Evolutionary conservation across 1,139 yeast species (phyloP), one percentile per base, ranked within the genome.

Genomic region (Zygosaccharomyces sapae): DNA sequence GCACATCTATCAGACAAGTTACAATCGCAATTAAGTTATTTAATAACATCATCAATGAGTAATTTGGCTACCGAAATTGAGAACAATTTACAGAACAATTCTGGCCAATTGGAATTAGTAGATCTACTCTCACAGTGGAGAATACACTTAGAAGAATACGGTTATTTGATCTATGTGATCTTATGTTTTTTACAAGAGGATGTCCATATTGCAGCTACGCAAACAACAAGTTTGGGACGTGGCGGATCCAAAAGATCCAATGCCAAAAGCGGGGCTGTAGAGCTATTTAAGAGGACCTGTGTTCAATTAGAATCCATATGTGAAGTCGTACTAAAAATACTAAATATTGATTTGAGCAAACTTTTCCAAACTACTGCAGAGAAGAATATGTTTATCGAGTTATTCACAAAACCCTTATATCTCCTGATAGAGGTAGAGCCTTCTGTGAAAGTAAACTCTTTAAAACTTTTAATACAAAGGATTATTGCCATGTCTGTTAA

Each of bases 351-450:
- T 44, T 65, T 86, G 25, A 68, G 75, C 7, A 75, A 77, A 51
- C 64, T 89, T 16, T 86, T 88, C 61, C 81, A 81, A 19, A 88
- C 96, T 0, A 81, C 95, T 0, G 87, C 95, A 0, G 96, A 88
- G 57, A 75, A 81, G 49, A 86, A 86, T 53, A 70, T 81, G 34
- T 86, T 82, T 59, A 70, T 88, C 16, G 82, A 86, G 40, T 69
- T 88, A 43, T 83, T 87, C 62, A 76, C 86, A 7, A 76, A 87
- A 54, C 96, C 97, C 0, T 73, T 83, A 1, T 84, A 84, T 61
- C 74, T 81, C 31, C 67, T 88, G 47, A 77, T 89, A 79, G 97
- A 90, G 63, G 77, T 77, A 38, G 94, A 86, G 31, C 83, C 80
- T 43, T 70, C 92, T 48, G 76, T 86, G 70, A 86, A 84, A 62